Evolutionary conservation across 2,329 filamentous ascomycete species (phyloP).

Genomic region (Clarireedia homoeocarpa): DNA sequence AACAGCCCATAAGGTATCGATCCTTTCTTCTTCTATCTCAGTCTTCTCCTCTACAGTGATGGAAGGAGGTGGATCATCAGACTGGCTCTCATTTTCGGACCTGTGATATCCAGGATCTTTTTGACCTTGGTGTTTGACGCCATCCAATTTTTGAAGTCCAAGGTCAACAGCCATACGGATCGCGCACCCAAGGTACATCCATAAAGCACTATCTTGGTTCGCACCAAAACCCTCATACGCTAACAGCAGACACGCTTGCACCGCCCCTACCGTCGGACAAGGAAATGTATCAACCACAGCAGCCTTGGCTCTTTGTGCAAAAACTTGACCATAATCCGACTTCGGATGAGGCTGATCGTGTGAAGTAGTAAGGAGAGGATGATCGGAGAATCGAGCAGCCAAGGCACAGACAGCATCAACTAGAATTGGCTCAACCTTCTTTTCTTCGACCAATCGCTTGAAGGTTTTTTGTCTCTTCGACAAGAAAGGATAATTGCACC

Average conservation of each 20-base stretch:
- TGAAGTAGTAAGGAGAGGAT: slow-evolving; percentile 43
- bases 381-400: slow-evolving; percentile 67
- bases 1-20: slow-evolving; percentile 85
- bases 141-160: slow-evolving; percentile 74
- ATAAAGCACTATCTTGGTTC: slow-evolving; percentile 79
- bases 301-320: slow-evolving; percentile 75
- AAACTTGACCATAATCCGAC: slow-evolving; percentile 68
- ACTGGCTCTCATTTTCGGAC: slow-evolving; percentile 35
- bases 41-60: slow-evolving; percentile 42
- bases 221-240: slow-evolving; percentile 87
- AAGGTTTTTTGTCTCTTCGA: slow-evolving; percentile 57
- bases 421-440: slow-evolving; percentile 48
- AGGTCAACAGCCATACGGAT: slow-evolving; percentile 78
- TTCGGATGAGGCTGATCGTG: slow-evolving; percentile 41
- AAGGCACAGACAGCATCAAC: slow-evolving; percentile 81
- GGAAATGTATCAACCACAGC: slow-evolving; percentile 76
- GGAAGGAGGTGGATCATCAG: slow-evolving; percentile 31
- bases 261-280: slow-evolving; percentile 73
- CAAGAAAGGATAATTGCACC: slow-evolving; percentile 80
- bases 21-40: slow-evolving; percentile 70
- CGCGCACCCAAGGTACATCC: slow-evolving; percentile 87
- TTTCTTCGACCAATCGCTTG: slow-evolving; percentile 64
- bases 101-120: slow-evolving; percentile 28
- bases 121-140: slow-evolving; percentile 47
- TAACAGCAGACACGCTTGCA: slow-evolving; percentile 75